These are phyloP conservation scores for Monilinia fructicola DNA, from an alignment of 2,329 filamentous ascomycete species.

Conservation along the genomic window DNA sequence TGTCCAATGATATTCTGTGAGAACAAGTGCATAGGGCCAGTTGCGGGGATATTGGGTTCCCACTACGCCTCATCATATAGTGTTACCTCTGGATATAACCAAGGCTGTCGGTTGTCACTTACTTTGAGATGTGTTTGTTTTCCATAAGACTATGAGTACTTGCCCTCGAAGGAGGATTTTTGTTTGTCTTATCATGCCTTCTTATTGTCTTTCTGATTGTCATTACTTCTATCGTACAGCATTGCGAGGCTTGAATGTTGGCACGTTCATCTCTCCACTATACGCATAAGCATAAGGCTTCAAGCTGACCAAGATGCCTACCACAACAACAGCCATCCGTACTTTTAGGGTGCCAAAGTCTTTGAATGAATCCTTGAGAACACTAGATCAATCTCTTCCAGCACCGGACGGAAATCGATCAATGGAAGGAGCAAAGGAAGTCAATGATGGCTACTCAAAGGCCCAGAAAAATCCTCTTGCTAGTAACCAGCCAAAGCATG, in stretches of 20 bases:
- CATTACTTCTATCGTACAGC: constrained; percentile 93
- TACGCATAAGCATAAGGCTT: constrained; percentile 56
- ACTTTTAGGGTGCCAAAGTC: constrained; percentile 72
- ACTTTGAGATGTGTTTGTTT: neutral
- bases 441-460: constrained; percentile 48
- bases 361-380: constrained; percentile 66
- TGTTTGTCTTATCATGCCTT: constrained; percentile 60
- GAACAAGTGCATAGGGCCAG: constrained; percentile 25
- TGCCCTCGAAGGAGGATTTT: constrained; percentile 1
- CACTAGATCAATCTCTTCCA: constrained; percentile 34
- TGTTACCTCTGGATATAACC: constrained; percentile 33
- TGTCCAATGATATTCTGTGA: constrained; percentile 10
- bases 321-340: constrained; percentile 63
- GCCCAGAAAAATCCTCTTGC: constrained; percentile 50
- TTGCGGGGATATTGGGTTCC: constrained; percentile 31
- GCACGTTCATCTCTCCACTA: constrained; percentile 73
- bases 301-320: constrained; percentile 57
- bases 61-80: constrained; percentile 28
- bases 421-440: constrained; percentile 54
- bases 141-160: neutral
- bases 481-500: constrained; percentile 49
- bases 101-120: constrained; percentile 26
- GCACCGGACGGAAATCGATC: constrained; percentile 42
- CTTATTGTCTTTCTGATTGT: constrained; percentile 80
- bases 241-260: constrained; percentile 79